Conservation (phyloP, 306 rosid genomes). For the Fagus crenata region DNA sequence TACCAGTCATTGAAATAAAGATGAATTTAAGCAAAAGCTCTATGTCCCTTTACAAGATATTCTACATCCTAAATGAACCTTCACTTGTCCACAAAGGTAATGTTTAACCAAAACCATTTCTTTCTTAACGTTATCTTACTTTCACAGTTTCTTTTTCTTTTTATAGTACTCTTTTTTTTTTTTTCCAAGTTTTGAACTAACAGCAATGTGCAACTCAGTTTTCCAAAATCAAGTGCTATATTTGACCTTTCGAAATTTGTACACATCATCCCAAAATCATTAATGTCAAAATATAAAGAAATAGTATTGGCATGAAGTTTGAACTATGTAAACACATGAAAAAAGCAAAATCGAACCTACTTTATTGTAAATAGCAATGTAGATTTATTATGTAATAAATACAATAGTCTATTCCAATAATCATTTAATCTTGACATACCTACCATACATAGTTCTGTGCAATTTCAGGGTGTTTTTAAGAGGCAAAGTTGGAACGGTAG, state of each 20-base stretch:
- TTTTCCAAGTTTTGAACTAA: too few relatives aligned
- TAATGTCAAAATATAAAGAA: too few relatives aligned
- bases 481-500: neutral
- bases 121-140: neutral
- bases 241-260: too few relatives aligned
- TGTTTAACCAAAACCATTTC: neutral
- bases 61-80: too few relatives aligned
- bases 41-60: neutral
- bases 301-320: neutral
- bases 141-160: too few relatives aligned
- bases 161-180: too few relatives aligned
- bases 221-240: too few relatives aligned
- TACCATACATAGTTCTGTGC: neutral
- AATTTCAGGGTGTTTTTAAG: neutral
- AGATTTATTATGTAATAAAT: neutral
- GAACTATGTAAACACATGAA: neutral
- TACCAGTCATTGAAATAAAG: too few relatives aligned
- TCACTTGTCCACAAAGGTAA: neutral
- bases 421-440: neutral
- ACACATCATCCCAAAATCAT: too few relatives aligned
- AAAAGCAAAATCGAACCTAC: neutral
- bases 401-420: neutral
- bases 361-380: neutral
- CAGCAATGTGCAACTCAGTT: too few relatives aligned
- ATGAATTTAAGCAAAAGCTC: neutral